These are phyloP conservation scores for Aspergillus indologenus DNA, from an alignment of 495 filamentous ascomycete genomes.

Conservation along the genomic window DNA sequence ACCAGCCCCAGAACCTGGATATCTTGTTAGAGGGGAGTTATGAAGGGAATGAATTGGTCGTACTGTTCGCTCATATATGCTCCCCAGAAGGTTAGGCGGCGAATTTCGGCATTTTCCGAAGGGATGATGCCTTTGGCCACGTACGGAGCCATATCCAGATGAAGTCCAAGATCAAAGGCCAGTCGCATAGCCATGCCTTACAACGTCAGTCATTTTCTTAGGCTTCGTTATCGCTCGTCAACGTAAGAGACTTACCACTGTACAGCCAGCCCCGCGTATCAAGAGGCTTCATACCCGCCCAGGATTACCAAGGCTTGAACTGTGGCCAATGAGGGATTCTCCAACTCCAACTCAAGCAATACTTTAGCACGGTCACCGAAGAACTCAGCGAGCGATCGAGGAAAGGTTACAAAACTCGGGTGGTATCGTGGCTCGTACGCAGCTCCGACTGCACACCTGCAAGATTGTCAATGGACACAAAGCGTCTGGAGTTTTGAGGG, in stretches of 20 bases:
- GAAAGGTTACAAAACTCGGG: slow-evolving; percentile 27
- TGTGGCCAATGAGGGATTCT: slow-evolving; percentile 32
- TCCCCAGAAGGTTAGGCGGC: slow-evolving; percentile 33
- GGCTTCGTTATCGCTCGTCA: too few species aligned
- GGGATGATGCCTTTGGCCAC: slow-evolving; percentile 24
- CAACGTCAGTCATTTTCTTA: not conserved
- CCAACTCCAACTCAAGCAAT: slow-evolving; percentile 34
- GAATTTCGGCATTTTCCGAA: slow-evolving; percentile 24
- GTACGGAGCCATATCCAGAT: slow-evolving; percentile 30
- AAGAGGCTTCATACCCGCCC: slow-evolving; percentile 28
- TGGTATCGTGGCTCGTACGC: slow-evolving; percentile 28
- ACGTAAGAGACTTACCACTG: slow-evolving; percentile 25
- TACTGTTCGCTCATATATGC: slow-evolving; percentile 35
- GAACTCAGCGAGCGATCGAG: slow-evolving; percentile 29
- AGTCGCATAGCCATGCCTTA: slow-evolving; percentile 42
- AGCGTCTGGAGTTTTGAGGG: too few species aligned
- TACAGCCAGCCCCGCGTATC: slow-evolving; percentile 39
- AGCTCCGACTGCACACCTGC: slow-evolving; percentile 28
- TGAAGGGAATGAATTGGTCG: slow-evolving; percentile 5
- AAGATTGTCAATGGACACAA: too few species aligned
- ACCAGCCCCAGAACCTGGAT: slow-evolving; percentile 31
- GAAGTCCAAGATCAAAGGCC: slow-evolving; percentile 35
- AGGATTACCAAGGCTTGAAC: slow-evolving; percentile 36
- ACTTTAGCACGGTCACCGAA: slow-evolving; percentile 31
- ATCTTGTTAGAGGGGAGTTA: not conserved